Percentiles rank a stretch among this genome's conserved stretches.
Conservation (phyloP, 1,284 basidiomycete species). For the Hemileia vastatrix region DNA sequence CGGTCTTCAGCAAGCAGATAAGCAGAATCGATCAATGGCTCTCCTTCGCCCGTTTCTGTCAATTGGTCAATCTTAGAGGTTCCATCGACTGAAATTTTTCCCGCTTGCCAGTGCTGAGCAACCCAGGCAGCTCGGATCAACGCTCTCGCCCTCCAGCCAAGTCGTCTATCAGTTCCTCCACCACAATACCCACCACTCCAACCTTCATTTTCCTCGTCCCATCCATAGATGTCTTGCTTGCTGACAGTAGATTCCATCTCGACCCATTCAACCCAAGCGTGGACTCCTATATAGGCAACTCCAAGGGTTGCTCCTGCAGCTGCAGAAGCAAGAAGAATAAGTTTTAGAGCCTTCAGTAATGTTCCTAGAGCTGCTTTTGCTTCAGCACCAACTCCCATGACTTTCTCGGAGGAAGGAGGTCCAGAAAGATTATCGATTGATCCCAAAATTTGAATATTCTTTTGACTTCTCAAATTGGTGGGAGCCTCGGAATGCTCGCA, state of each 20-base stretch:
- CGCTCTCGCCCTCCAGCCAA: constrained; percentile 28
- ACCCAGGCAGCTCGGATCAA: constrained; percentile 35
- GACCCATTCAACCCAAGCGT: constrained; percentile 35
- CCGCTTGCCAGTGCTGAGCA: constrained; percentile 28
- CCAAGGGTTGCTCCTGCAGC: constrained; percentile 25
- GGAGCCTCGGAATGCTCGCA: too few species aligned
- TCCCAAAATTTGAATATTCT: too few species aligned
- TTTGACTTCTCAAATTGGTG: too few species aligned
- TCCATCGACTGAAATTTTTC: constrained; percentile 2
- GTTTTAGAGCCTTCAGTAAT: constrained; percentile 4
- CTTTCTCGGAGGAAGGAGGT: too few species aligned
- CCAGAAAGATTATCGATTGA: too few species aligned
- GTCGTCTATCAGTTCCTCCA: constrained; percentile 34
- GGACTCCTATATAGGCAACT: constrained; percentile 25
- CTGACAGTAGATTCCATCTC: constrained; percentile 15
- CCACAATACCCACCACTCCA: constrained; percentile 31
- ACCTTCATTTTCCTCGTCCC: constrained; percentile 29
- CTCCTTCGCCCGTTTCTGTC: not conserved
- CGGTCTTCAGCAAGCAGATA: constrained; percentile 33
- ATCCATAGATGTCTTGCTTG: constrained; percentile 23
- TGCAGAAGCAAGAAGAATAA: constrained; percentile 18
- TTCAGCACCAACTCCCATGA: too few species aligned
- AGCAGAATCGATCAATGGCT: constrained; percentile 29
- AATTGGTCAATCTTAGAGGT: constrained; percentile 6
- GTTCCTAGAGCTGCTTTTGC: constrained; percentile 9